Percentiles rank a stretch among this genome's conserved stretches.
phyloP scores from a whole-genome alignment of 2,329 filamentous ascomycete species.

The Trichoderma simmonsii region DNA sequence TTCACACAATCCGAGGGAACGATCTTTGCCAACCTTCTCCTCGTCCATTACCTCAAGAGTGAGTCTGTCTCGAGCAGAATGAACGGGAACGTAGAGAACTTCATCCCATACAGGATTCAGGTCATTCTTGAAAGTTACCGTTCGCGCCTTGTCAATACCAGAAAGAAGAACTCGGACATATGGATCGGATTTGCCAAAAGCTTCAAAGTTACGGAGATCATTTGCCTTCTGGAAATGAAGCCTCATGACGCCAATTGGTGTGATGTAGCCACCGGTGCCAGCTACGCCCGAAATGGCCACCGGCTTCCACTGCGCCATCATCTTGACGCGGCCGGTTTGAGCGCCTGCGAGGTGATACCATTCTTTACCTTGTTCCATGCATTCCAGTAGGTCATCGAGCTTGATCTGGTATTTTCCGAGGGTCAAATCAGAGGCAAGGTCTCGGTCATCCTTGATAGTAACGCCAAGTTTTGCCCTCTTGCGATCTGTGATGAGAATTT shows the following conservation, averaged over 20 bases:
- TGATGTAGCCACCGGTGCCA: conserved; percentile 84
- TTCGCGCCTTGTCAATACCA: conserved; percentile 84
- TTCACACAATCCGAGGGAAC: conserved; percentile 79
- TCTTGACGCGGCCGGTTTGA: conserved; percentile 81
- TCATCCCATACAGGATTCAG: conserved; percentile 95
- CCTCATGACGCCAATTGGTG: conserved; percentile 91
- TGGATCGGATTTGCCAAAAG: conserved; percentile 93
- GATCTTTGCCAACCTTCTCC: conserved; percentile 87
- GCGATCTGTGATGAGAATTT: conserved; percentile 90
- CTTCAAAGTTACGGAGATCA: conserved; percentile 87
- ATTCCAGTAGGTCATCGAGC: conserved; percentile 85
- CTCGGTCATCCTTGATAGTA: conserved; percentile 92
- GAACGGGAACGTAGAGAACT: conserved; percentile 88
- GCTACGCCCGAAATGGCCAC: conserved; percentile 79
- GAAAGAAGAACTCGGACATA: conserved; percentile 87
- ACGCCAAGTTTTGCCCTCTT: conserved; percentile 87
- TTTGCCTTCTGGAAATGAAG: conserved; percentile 83
- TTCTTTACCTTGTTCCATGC: conserved; percentile 88
- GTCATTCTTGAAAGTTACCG: conserved; percentile 94
- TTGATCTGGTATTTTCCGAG: conserved; percentile 94
- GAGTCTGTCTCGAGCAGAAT: conserved; percentile 78
- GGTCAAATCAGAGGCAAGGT: conserved; percentile 76
- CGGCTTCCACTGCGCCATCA: conserved; percentile 93
- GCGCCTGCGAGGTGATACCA: conserved; percentile 88
- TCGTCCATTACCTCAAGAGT: conserved; percentile 95